Base-by-base conservation (phyloP, 805 yeast genomes). In the Yueomyces sp. region DNA sequence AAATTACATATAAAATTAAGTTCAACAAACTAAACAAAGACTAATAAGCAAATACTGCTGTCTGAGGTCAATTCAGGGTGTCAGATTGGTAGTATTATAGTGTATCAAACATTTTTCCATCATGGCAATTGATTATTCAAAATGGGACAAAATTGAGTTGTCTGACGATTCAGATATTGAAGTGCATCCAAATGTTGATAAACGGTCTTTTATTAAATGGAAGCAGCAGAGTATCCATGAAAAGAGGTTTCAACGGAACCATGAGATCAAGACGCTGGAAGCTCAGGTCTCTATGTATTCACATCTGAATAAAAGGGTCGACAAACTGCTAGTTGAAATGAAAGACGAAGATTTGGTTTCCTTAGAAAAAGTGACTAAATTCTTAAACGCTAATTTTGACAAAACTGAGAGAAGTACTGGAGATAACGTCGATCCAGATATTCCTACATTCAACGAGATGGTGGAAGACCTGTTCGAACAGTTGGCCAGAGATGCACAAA, bases 141-240 rank as follows among this genome's bases (percentile, higher is more conserved):
- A 90, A 60, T 92, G 98, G 97, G 99, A 92, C 64, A 85, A 86
- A 60, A 76, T 92, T 46, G 98, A 92, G 62, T 68, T 92, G 37
- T 85, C 96, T 26, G 99, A 92, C 60, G 99, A 92, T 63, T 86
- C 96, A 6, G 98, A 92, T 56, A 70, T 92, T 41, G 98, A 92
- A 57, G 97, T 90, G 12, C 99, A 92, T 60, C 99, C 97, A 47
- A 92, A 92, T 58, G 98, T 92, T 32, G 99, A 92, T 62, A 92
- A 92, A 60, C 69, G 68, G 37, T 88, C 97, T 1, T 90, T 92
- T 52, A 85, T 92, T 54, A 76, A 79, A 47, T 90, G 97, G 98
- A 90, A 86, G 59, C 99, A 92, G 65, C 82, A 95, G 56, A 95
- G 88, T 53, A 92, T 92, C 50, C 98, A 92, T 60, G 96, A 90